A percentile compares a stretch with the other conserved stretches of the same genome.
These are phyloP conservation scores for Paraphysoderma sedebokerense DNA, from an alignment of 371 early-diverging fungal species.

Conservation along the genomic window DNA sequence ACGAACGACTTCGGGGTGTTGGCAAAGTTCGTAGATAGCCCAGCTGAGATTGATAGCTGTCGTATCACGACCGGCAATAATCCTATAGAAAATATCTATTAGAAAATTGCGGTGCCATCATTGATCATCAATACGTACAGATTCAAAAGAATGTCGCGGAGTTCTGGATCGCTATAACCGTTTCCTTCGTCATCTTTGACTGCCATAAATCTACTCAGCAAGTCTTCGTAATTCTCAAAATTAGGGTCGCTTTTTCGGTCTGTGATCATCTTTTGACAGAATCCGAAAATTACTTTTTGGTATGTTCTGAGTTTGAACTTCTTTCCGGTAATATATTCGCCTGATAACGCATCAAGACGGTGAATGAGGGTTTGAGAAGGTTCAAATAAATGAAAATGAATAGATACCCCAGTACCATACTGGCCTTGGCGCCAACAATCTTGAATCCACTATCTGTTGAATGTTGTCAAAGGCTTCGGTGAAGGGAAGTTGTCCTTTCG, in stretches of 20 bases:
- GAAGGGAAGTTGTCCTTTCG: conserved; percentile 15
- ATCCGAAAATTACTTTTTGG: conserved; percentile 13
- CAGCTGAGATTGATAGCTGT: conserved; percentile 52
- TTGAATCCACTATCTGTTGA: conserved; percentile 10
- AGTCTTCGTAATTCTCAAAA: conserved; percentile 10
- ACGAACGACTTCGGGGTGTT: conserved; percentile 26
- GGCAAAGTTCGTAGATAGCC: conserved; percentile 38
- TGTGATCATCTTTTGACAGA: conserved; percentile 23
- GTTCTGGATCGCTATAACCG: conserved; percentile 14
- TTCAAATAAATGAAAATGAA: no score
- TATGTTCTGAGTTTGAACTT: conserved; percentile 3
- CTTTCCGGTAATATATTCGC: conserved; percentile 11
- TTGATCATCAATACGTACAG: conserved; percentile 26
- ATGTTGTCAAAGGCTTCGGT: conserved; percentile 30
- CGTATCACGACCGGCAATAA: conserved; percentile 33
- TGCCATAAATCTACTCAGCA: conserved; percentile 17
- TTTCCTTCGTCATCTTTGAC: conserved; percentile 18
- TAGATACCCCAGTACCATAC: no score
- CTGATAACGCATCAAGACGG: conserved; percentile 10
- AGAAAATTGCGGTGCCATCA: no score
- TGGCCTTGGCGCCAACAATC: conserved; percentile 20
- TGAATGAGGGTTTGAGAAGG: no score
- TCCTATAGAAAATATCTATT: neutral
- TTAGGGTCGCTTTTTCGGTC: conserved; percentile 11
- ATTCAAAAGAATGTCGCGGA: conserved; percentile 28